Evolutionary conservation across 352 stramenopile genomes (phyloP).

Genomic region (Phytophthora rubi): DNA sequence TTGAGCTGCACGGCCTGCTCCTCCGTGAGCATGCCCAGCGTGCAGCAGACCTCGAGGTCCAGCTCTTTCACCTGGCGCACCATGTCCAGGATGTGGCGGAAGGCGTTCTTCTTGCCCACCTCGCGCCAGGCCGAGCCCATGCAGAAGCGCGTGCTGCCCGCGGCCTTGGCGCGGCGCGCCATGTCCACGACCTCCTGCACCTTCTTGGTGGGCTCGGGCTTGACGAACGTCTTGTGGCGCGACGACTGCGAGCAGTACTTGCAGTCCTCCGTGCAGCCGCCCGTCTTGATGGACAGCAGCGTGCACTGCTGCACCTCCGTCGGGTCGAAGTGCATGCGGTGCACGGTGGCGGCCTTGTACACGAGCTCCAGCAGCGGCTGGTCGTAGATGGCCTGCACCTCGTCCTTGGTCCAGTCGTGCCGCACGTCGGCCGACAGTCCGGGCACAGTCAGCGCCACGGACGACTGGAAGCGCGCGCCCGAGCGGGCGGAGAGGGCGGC

Average conservation of each 20-base stretch:
- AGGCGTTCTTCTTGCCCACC: slow-evolving; percentile 98
- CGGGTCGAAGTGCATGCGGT: slow-evolving; percentile 98
- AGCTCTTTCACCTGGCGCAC: slow-evolving; percentile 92
- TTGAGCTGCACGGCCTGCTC: slow-evolving; percentile 97
- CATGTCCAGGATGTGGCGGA: slow-evolving; percentile 98
- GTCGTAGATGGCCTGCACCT: slow-evolving; percentile 95
- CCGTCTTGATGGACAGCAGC: slow-evolving; percentile 98
- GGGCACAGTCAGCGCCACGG: slow-evolving; percentile 65
- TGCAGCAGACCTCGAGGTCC: slow-evolving; percentile 97
- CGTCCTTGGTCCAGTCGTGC: slow-evolving; percentile 94
- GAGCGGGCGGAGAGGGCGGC: slow-evolving; percentile 22
- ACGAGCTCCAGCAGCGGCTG: slow-evolving; percentile 97
- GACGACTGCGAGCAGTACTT: slow-evolving; percentile 97
- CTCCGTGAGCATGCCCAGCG: slow-evolving; percentile 96
- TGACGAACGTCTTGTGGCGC: slow-evolving; percentile 98
- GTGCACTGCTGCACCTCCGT: slow-evolving; percentile 98
- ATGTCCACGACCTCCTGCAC: slow-evolving; percentile 96
- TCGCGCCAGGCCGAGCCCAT: slow-evolving; percentile 98
- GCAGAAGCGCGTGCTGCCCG: slow-evolving; percentile 97
- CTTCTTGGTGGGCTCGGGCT: slow-evolving; percentile 97
- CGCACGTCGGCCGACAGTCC: slow-evolving; percentile 72
- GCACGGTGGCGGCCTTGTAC: slow-evolving; percentile 95
- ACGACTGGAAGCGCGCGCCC: slow-evolving; percentile 41
- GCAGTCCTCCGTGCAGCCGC: slow-evolving; percentile 93
- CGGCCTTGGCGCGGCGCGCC: slow-evolving; percentile 94